Conservation (phyloP, 805 yeast species). For the Hanseniaspora occidentalis region DNA sequence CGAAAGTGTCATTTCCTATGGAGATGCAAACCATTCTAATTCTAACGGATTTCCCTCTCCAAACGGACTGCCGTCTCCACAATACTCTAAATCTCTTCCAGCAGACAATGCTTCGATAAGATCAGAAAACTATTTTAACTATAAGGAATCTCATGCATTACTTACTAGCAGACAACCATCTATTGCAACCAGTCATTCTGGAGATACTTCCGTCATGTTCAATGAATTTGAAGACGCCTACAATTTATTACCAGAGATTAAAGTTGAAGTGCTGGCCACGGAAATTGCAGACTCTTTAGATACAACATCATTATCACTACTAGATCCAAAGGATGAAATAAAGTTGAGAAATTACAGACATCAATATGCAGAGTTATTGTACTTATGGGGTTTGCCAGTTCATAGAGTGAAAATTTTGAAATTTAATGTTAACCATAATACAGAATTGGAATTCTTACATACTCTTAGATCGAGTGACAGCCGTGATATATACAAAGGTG, state of each 20-base stretch:
- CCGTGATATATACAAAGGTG: slow-evolving; percentile 26
- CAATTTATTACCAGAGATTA: slow-evolving; percentile 1
- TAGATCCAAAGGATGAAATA: slow-evolving; percentile 15
- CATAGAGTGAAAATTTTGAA: slow-evolving; percentile 68
- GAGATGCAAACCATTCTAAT: not conserved
- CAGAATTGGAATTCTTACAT: slow-evolving; percentile 27
- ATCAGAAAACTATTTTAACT: not conserved
- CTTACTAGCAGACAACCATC: not conserved
- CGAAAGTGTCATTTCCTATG: not conserved
- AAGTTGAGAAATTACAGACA: slow-evolving; percentile 35
- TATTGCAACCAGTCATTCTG: not conserved
- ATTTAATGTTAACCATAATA: slow-evolving; percentile 11
- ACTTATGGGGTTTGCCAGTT: slow-evolving; percentile 75
- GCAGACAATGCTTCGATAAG: not conserved
- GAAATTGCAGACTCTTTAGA: slow-evolving; percentile 2
- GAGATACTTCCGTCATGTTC: not conserved
- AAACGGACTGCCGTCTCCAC: not conserved
- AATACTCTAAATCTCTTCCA: not conserved
- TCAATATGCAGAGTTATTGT: slow-evolving; percentile 67
- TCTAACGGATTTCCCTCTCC: not conserved
- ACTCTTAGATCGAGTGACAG: slow-evolving; percentile 12
- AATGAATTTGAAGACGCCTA: not conserved
- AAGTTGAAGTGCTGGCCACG: slow-evolving; percentile 3
- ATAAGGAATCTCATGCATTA: not conserved
- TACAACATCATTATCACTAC: slow-evolving; percentile 3